Percentiles rank a stretch among this genome's conserved stretches.
phyloP scores from a whole-genome alignment of 352 stramenopile genomes.

The Phytophthora ohioensis region DNA sequence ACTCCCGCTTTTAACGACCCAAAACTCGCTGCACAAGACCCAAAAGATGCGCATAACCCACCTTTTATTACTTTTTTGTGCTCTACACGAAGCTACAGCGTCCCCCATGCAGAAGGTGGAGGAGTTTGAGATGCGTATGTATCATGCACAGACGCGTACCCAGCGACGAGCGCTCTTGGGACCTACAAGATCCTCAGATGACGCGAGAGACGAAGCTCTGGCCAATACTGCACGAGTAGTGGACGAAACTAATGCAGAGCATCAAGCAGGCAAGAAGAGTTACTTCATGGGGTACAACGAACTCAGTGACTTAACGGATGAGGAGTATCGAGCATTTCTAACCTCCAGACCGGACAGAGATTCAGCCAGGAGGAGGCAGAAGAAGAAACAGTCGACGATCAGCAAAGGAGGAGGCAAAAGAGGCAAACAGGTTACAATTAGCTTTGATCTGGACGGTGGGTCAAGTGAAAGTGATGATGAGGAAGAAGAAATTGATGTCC shows the following conservation, averaged over 20 bases:
- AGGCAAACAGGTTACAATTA: conserved; percentile 32
- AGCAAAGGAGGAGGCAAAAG: conserved; percentile 11
- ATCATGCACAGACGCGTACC: conserved; percentile 33
- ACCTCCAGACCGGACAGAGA: conserved; percentile 51
- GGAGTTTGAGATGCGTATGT: conserved; percentile 39
- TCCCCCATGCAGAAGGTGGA: conserved; percentile 17
- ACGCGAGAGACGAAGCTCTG: conserved; percentile 54
- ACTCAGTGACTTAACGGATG: conserved; percentile 71
- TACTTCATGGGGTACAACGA: conserved; percentile 75
- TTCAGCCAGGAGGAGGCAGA: conserved; percentile 16
- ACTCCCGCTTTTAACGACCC: conserved; percentile 12
- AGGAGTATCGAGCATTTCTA: conserved; percentile 73
- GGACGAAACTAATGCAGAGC: conserved; percentile 54
- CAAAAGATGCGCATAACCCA: conserved; percentile 27
- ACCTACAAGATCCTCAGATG: conserved; percentile 52
- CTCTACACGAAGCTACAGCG: conserved; percentile 8
- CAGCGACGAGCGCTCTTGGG: conserved; percentile 43
- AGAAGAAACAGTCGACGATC: conserved; percentile 26
- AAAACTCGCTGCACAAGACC: conserved; percentile 3
- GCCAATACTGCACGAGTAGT: conserved; percentile 51
- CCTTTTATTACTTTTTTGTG: conserved; percentile 16
- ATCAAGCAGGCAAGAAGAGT: conserved; percentile 45
- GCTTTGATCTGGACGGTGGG: conserved; percentile 31
- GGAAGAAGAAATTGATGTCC: conserved; percentile 40
- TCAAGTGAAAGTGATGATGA: conserved; percentile 28